Base-by-base conservation (phyloP, 2,329 filamentous ascomycete genomes). In the Phoma sp. region DNA sequence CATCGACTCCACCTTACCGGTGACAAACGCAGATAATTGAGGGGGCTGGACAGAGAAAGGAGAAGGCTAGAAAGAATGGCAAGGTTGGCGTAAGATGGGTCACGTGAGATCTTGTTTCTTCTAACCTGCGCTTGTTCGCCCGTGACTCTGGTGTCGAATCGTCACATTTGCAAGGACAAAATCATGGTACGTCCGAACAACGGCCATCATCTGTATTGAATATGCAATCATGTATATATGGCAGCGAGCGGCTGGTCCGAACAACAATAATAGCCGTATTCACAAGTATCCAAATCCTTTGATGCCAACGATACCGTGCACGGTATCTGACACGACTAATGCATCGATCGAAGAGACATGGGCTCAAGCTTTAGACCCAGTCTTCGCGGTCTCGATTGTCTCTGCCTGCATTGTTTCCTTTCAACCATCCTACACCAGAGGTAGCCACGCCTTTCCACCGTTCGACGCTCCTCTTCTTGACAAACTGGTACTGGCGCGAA, bases 401-500 rank as follows among this genome's bases (percentile, higher is more conserved):
- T 29, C 65, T 72, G 15, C 49, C 55, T 2, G 59, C 61, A 6
- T 55, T 62, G 49, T 58, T 68, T 5, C 72, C 69, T 47, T 70
- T 74, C 22, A 75, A 50, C 74, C 73, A 76, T 0, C 70, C 72
- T 22, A 74, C 70, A 2, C 72, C 64, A 19, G 61, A 65, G 50
- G 68, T 72, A 3, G 71, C 69, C 8, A 74, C 69, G 3, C 63
- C 72, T 55, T 64, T 74, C 72, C 73, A 74, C 15, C 64, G 57
- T 39, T 73, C 71, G 27, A 72, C 63, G 37, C 72, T 74, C 35
- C 48, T 64, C 56, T 72, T 72, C 56, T 74, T 74, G 43, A 64
- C 58, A 27, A 74, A 74, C 3, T 63, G 57, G 49, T 70, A 70
- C 41, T 74, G 71, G 9, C 69, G 63, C 22, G 70, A 70, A 19